These are phyloP conservation scores for Podaxis carcinomalis DNA, from an alignment of 768 basidiomycete genomes.

Conservation along the genomic window DNA sequence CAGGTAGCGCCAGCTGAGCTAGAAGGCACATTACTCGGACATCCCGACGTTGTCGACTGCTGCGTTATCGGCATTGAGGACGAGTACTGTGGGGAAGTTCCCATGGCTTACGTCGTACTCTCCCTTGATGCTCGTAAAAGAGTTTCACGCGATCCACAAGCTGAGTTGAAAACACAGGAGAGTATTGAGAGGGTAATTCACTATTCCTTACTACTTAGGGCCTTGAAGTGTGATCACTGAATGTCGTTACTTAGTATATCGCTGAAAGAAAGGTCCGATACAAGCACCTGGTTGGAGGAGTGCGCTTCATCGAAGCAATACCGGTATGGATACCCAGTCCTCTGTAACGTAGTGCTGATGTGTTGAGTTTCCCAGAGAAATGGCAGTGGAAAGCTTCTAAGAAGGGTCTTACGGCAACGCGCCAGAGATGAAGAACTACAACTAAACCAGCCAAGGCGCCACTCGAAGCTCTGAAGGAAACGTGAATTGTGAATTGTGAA, in stretches of 20 bases:
- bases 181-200: constrained; percentile 39
- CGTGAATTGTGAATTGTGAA: neutral
- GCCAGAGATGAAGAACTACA: constrained; percentile 21
- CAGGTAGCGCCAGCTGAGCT: constrained; percentile 54
- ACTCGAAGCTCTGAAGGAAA: neutral
- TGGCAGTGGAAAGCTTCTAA: constrained; percentile 51
- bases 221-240: no score
- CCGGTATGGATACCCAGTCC: constrained; percentile 19
- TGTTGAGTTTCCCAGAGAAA: constrained; percentile 33
- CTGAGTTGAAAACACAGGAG: constrained; percentile 27
- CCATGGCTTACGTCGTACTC: constrained; percentile 59
- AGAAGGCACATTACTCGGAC: constrained; percentile 43
- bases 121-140: constrained; percentile 31
- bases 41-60: constrained; percentile 52
- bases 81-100: constrained; percentile 60
- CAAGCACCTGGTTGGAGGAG: constrained; percentile 45
- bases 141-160: constrained; percentile 20
- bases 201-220: neutral
- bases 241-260: constrained; percentile 40
- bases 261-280: constrained; percentile 44
- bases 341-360: neutral
- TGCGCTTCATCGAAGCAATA: constrained; percentile 30
- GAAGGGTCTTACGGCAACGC: constrained; percentile 31
- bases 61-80: constrained; percentile 62
- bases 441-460: neutral